These are phyloP conservation scores for Heterobasidion parviporum DNA, from an alignment of 1,284 basidiomycete species.

Conservation along the genomic window DNA sequence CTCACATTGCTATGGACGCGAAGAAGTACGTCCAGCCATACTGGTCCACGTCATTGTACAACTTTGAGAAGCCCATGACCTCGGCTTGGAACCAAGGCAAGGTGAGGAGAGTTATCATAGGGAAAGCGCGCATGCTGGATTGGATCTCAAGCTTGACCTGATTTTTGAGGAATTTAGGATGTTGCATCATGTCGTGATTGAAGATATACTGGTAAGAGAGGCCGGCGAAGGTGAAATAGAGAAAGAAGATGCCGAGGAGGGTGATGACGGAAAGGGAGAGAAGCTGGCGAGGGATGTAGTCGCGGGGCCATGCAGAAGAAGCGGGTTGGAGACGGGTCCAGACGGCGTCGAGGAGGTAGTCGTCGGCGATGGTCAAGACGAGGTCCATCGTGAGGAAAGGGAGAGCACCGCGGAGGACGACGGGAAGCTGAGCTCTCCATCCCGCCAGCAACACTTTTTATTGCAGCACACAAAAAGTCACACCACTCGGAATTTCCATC, in stretches of 20 bases:
- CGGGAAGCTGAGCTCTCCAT: too few species aligned
- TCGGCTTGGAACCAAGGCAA: slow-evolving; percentile 94
- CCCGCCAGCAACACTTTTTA: not conserved
- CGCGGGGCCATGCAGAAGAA: slow-evolving; percentile 75
- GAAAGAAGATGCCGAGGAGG: slow-evolving; percentile 68
- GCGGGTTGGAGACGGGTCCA: slow-evolving; percentile 74
- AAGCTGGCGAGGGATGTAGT: slow-evolving; percentile 73
- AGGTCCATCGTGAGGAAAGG: slow-evolving; percentile 61
- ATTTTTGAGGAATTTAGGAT: slow-evolving; percentile 88
- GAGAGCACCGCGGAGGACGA: too few species aligned
- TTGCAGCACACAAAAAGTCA: not conserved
- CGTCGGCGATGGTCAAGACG: slow-evolving; percentile 67
- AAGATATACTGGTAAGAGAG: slow-evolving; percentile 86
- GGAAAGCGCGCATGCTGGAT: slow-evolving; percentile 72
- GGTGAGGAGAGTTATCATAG: slow-evolving; percentile 73
- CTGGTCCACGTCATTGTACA: slow-evolving; percentile 75
- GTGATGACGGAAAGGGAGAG: slow-evolving; percentile 74
- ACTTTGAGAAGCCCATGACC: slow-evolving; percentile 75
- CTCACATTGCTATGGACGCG: slow-evolving; percentile 44
- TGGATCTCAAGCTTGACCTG: slow-evolving; percentile 84
- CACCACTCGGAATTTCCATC: not conserved
- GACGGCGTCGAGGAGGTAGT: slow-evolving; percentile 68
- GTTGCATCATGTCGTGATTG: slow-evolving; percentile 94
- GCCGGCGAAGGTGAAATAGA: slow-evolving; percentile 85
- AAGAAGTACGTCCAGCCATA: slow-evolving; percentile 64